Conservation (phyloP, 2,329 filamentous ascomycete genomes). For the Microdochium nivale region DNA sequence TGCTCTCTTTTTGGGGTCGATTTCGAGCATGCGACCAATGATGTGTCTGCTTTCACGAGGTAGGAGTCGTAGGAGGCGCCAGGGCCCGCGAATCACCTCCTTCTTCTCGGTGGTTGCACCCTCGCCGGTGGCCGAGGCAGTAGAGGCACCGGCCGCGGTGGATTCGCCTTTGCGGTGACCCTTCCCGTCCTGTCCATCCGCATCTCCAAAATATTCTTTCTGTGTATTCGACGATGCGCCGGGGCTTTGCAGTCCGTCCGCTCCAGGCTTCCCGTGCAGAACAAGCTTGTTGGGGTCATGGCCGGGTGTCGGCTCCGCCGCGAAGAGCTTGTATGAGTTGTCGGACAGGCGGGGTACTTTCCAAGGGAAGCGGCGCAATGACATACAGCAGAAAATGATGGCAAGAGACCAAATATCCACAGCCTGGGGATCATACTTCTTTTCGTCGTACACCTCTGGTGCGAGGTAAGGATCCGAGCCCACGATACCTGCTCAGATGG, state of each 20-base stretch:
- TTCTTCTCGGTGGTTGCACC: conserved; percentile 38
- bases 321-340: conserved; percentile 91
- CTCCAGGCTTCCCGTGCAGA: conserved; percentile 16
- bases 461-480: conserved; percentile 91
- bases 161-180: neutral
- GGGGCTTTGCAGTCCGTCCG: neutral
- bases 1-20: conserved; percentile 75
- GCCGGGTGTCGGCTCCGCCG: conserved; percentile 73
- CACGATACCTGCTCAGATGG: conserved; percentile 45
- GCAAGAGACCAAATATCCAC: conserved; percentile 97
- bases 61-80: conserved; percentile 78
- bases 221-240: neutral
- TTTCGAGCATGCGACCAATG: conserved; percentile 84
- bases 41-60: conserved; percentile 86
- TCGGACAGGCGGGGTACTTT: conserved; percentile 87
- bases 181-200: conserved; percentile 12
- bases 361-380: conserved; percentile 89
- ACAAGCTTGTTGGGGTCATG: conserved; percentile 49
- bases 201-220: conserved; percentile 10
- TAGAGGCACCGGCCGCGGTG: conserved; percentile 7
- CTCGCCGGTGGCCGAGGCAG: neutral
- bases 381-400: conserved; percentile 99
- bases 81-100: conserved; percentile 84
- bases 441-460: conserved; percentile 90
- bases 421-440: conserved; percentile 87